These are phyloP conservation scores for Arthonia radiata DNA, from an alignment of 495 filamentous ascomycete genomes.

Conservation along the genomic window DNA sequence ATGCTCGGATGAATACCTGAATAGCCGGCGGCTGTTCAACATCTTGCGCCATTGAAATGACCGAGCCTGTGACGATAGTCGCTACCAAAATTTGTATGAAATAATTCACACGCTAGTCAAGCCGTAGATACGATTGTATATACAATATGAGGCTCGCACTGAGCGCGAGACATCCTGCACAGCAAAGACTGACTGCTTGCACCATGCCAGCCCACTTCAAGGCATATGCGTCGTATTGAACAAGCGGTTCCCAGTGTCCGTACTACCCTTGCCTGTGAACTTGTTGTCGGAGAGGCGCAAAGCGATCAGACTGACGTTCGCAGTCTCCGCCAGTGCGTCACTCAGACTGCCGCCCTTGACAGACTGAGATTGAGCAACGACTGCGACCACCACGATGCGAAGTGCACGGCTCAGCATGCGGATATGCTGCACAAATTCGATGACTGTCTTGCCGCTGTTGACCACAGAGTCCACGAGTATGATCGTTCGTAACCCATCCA, in stretches of 20 bases:
- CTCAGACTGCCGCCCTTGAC: conserved; percentile 11
- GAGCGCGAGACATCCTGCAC: too few species aligned
- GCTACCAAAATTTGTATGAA: too few species aligned
- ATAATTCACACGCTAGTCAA: too few species aligned
- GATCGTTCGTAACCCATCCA: conserved; percentile 18
- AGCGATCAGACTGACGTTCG: conserved; percentile 20
- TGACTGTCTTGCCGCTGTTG: conserved; percentile 27
- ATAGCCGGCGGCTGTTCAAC: too few species aligned
- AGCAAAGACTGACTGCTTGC: too few species aligned
- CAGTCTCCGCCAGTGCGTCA: conserved; percentile 8
- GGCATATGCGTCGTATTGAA: conserved; percentile 29
- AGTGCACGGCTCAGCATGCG: conserved; percentile 16
- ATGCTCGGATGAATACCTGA: too few species aligned
- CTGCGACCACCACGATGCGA: conserved; percentile 29
- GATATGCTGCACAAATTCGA: conserved; percentile 28
- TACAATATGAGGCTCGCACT: too few species aligned
- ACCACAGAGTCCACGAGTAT: conserved; percentile 38
- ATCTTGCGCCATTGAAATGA: too few species aligned
- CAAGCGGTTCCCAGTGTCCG: conserved; percentile 34
- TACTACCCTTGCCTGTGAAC: conserved; percentile 24
- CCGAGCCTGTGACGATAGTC: too few species aligned
- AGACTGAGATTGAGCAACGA: conserved; percentile 25
- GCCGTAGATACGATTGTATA: too few species aligned
- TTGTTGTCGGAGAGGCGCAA: conserved; percentile 30
- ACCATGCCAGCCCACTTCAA: too few species aligned